Base-by-base conservation (phyloP, 352 stramenopile genomes). In the Phytophthora sansomeana region DNA sequence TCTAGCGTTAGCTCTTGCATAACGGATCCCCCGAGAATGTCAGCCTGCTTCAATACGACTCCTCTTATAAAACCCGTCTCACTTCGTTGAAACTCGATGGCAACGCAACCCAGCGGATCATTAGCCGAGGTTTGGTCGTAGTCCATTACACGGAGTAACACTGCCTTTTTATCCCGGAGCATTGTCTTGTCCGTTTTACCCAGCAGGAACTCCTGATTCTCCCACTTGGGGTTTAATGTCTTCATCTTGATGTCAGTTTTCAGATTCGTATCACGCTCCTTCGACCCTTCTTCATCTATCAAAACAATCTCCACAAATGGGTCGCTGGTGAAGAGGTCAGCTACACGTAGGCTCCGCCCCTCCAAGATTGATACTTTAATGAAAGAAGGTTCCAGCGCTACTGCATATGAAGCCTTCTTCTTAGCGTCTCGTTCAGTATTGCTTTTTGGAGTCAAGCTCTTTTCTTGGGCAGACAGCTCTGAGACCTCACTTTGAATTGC, bases 161-260 rank as follows among this genome's bases (percentile, higher is more conserved):
- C 36, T 1, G 76, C 77, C 17, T 82, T 89, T 46, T 91, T 91
- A 55, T 89, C 73, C 11, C 71, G 80, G 14, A 92, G 62, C n/a
- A 68, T 59, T 0, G 76, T 90, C 21, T 72, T 77, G 26, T 79
- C 72, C 1, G 63, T 76, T 48, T 81, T 87, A 2, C 84, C 84
- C 0, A 92, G 70, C 13, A 79, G 63, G 47, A 92, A 92, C 50
- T 85, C 76, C 42, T 92, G 79, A 52, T 92, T 92, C 11, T 75
- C 61, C 84, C 84, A 92, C 48, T 81, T 89, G 0, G 84, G 84
- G 30, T 85, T 91, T 3, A 92, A 24, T 2, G 84, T 91, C 32
- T 69, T 90, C 43, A 79, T 58, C 56, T 89, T 86, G 17, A 87
- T 78, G 43, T 92, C 82, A 1, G 84, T 87, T 50, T 92, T 92